Percentiles rank a stretch among this genome's conserved stretches.
phyloP scores from a whole-genome alignment of 2,329 filamentous ascomycete species.

The Aspergillus texensis region DNA sequence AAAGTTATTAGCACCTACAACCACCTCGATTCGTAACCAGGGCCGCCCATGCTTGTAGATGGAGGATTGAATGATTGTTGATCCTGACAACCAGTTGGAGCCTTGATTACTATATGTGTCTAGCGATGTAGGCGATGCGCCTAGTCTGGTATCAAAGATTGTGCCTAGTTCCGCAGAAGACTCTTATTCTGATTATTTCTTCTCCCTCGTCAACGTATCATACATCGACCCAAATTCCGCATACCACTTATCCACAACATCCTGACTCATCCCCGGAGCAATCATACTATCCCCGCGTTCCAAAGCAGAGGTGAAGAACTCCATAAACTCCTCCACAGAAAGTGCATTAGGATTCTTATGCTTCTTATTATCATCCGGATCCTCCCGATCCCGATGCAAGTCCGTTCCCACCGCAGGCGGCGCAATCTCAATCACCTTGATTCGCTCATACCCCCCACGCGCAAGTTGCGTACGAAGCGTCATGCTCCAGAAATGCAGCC shows the following conservation, averaged over 20 bases:
- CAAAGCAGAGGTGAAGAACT: slow-evolving; percentile 49
- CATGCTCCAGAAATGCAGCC: slow-evolving; percentile 60
- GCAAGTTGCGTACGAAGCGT: slow-evolving; percentile 56
- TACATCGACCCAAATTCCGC: slow-evolving; percentile 41
- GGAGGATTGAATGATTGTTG: too few relatives aligned
- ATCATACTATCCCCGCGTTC: slow-evolving; percentile 54
- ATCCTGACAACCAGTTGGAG: too few relatives aligned
- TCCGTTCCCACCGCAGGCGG: slow-evolving; percentile 59
- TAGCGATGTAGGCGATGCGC: too few relatives aligned
- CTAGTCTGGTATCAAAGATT: too few relatives aligned
- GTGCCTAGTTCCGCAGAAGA: too few relatives aligned
- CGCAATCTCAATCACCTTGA: slow-evolving; percentile 59
- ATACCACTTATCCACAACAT: slow-evolving; percentile 51
- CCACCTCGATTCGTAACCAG: too few relatives aligned
- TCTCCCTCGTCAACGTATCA: slow-evolving; percentile 5
- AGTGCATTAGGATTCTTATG: slow-evolving; percentile 53
- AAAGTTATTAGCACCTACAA: too few relatives aligned
- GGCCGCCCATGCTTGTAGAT: too few relatives aligned
- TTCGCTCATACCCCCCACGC: slow-evolving; percentile 34
- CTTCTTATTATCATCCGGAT: slow-evolving; percentile 64
- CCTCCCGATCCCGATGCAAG: slow-evolving; percentile 57
- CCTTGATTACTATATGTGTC: too few relatives aligned
- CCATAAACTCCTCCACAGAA: slow-evolving; percentile 55
- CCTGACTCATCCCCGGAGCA: slow-evolving; percentile 47
- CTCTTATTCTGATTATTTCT: background rate